Percentiles rank a stretch among this genome's conserved stretches.
These are phyloP conservation scores for Pseudocercospora pini-densiflorae DNA, from an alignment of 2,329 filamentous ascomycete species.

Conservation along the genomic window DNA sequence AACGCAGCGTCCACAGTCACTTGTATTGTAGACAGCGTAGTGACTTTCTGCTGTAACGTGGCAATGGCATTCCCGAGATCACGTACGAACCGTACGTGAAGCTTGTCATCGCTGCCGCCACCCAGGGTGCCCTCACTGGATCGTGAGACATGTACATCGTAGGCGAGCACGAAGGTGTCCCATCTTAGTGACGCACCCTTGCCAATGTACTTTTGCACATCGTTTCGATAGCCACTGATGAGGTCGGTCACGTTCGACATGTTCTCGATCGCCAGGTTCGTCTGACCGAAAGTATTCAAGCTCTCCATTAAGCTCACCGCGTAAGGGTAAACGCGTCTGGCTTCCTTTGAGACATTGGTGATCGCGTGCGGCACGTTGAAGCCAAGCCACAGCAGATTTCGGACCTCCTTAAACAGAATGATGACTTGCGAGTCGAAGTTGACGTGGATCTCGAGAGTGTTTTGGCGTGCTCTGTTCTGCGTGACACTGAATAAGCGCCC, in stretches of 20 bases:
- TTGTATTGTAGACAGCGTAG: slow-evolving; percentile 77
- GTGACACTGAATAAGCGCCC: slow-evolving; percentile 90
- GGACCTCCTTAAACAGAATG: slow-evolving; percentile 96
- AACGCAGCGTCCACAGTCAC: slow-evolving; percentile 81
- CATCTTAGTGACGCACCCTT: slow-evolving; percentile 91
- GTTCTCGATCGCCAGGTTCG: slow-evolving; percentile 77
- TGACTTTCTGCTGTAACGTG: slow-evolving; percentile 84
- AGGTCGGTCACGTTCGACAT: slow-evolving; percentile 89
- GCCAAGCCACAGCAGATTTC: slow-evolving; percentile 93
- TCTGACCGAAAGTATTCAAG: slow-evolving; percentile 90
- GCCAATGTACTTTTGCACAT: slow-evolving; percentile 79
- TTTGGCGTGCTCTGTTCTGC: slow-evolving; percentile 87
- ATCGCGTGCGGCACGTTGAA: slow-evolving; percentile 94
- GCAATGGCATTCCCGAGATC: slow-evolving; percentile 90
- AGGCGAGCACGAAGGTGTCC: slow-evolving; percentile 98
- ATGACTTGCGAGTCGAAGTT: slow-evolving; percentile 99
- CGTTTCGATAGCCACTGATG: slow-evolving; percentile 87
- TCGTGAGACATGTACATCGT: slow-evolving; percentile 83
- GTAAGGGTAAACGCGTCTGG: slow-evolving; percentile 97
- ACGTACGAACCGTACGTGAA: slow-evolving; percentile 91
- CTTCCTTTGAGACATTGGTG: slow-evolving; percentile 95
- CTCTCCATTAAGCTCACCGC: slow-evolving; percentile 99
- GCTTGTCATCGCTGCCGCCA: slow-evolving; percentile 36
- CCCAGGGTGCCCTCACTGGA: slow-evolving; percentile 41
- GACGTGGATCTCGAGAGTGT: slow-evolving; percentile 83